Evolutionary conservation across 129 eudicot genomes (phyloP).

Genomic region (Lactuca saligna): DNA sequence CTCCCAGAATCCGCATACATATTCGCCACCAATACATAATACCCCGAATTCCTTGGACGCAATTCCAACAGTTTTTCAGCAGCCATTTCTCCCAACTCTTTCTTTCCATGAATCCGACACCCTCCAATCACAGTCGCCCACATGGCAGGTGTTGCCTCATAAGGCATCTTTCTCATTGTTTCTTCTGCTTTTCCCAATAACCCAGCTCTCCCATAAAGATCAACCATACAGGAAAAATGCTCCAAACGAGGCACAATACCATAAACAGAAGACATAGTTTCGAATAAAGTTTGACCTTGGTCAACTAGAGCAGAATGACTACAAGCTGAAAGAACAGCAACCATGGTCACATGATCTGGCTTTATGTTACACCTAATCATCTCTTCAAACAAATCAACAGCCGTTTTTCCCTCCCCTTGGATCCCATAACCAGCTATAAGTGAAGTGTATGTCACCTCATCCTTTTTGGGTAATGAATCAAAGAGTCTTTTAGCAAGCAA

Average conservation of each 20-base stretch:
- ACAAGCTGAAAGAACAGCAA: conserved; percentile 69
- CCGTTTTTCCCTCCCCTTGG: conserved; percentile 51
- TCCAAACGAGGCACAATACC: conserved; percentile 49
- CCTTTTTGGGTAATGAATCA: conserved; percentile 42
- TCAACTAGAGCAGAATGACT: conserved; percentile 68
- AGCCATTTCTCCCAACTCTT: conserved; percentile 49
- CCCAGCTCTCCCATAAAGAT: conserved; percentile 70
- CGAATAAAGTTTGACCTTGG: conserved; percentile 55
- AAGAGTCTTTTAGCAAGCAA: conserved; percentile 48
- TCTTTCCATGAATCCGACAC: conserved; percentile 47
- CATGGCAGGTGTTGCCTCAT: conserved; percentile 55
- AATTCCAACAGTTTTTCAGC: conserved; percentile 54
- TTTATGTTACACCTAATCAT: conserved; percentile 48
- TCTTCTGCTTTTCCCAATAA: conserved; percentile 48
- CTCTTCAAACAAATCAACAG: conserved; percentile 50
- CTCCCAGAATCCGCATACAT: conserved; percentile 64
- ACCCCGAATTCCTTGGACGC: conserved; percentile 56
- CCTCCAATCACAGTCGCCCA: conserved; percentile 82
- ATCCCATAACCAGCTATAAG: conserved; percentile 64
- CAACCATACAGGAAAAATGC: conserved; percentile 75
- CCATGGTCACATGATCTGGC: conserved; percentile 63
- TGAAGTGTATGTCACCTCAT: conserved; percentile 69
- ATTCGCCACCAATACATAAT: conserved; percentile 65
- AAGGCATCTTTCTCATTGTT: conserved; percentile 46
- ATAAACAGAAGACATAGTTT: conserved; percentile 46